Percentiles rank a stretch among this genome's conserved stretches.
phyloP scores from a whole-genome alignment of 73 alveolate species.

The Tetrahymena elliotti region DNA sequence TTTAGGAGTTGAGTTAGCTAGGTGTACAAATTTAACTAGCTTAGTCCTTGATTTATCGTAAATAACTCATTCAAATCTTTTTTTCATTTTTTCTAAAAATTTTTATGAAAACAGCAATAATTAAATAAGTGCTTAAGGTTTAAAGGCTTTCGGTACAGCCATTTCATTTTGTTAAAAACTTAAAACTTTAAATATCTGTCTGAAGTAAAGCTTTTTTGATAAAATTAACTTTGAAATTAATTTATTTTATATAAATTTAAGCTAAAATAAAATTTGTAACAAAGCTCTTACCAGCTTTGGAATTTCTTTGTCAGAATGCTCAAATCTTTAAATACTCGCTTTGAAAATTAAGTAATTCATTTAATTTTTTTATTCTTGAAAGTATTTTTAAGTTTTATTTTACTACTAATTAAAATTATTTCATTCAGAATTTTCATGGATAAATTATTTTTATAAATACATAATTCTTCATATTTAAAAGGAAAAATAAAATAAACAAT shows the following conservation, averaged over 20 bases:
- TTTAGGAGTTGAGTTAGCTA: not conserved
- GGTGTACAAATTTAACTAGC: not conserved
- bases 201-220: not conserved
- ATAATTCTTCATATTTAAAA: too few species aligned
- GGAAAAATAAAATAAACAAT: not conserved
- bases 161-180: not conserved
- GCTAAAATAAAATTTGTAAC: not conserved
- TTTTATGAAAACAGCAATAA: not conserved
- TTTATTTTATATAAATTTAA: too few species aligned
- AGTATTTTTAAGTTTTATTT: too few species aligned
- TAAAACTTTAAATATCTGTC: too few species aligned
- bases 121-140: not conserved
- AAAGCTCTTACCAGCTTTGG: not conserved
- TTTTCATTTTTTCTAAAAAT: too few species aligned
- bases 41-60: not conserved
- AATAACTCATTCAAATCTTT: too few species aligned
- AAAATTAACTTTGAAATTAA: not conserved
- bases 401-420: too few species aligned
- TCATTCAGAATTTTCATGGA: too few species aligned
- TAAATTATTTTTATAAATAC: too few species aligned
- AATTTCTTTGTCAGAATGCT: not conserved
- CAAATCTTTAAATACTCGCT: not conserved
- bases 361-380: too few species aligned
- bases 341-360: not conserved
- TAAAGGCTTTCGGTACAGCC: not conserved